Conservation (phyloP, 2,329 filamentous ascomycete genomes). For the Chaetomiaceae sp. region DNA sequence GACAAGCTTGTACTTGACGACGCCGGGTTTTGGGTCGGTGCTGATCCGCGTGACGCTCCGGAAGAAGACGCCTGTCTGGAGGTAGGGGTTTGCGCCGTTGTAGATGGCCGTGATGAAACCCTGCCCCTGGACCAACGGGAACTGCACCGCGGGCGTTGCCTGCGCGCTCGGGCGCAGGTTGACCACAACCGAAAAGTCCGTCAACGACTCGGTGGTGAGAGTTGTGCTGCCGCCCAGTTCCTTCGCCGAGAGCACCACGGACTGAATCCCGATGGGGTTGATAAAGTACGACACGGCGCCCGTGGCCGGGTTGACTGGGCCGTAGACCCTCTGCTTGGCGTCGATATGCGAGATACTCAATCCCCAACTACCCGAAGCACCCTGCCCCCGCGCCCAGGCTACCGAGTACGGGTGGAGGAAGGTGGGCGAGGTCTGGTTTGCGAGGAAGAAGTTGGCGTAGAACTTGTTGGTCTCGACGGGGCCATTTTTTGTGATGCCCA, state of each 20-base stretch:
- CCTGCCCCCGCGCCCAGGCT: constrained; percentile 61
- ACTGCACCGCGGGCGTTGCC: constrained; percentile 59
- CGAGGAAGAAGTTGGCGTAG: constrained; percentile 76
- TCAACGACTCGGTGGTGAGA: constrained; percentile 50
- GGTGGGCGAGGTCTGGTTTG: constrained; percentile 61
- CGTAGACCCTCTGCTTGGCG: constrained; percentile 61
- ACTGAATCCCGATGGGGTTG: constrained; percentile 78
- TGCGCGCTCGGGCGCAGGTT: constrained; percentile 56
- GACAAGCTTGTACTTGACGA: constrained; percentile 70
- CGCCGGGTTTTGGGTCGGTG: constrained; percentile 55
- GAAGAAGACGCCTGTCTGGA: constrained; percentile 75
- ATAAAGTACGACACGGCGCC: constrained; percentile 68
- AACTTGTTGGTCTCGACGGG: constrained; percentile 75
- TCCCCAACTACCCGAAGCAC: constrained; percentile 65
- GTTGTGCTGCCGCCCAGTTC: constrained; percentile 63
- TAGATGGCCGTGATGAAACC: constrained; percentile 79
- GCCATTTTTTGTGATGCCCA: constrained; percentile 43
- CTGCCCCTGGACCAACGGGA: constrained; percentile 87
- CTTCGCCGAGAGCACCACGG: constrained; percentile 70
- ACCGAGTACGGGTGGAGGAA: constrained; percentile 75
- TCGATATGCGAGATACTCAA: constrained; percentile 73
- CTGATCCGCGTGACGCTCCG: constrained; percentile 56
- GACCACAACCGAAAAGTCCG: constrained; percentile 60
- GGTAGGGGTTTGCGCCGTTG: constrained; percentile 61
- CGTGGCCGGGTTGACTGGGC: constrained; percentile 49